phyloP scores from a whole-genome alignment of 106 monocot genomes.

The Cymbidium sinense region DNA sequence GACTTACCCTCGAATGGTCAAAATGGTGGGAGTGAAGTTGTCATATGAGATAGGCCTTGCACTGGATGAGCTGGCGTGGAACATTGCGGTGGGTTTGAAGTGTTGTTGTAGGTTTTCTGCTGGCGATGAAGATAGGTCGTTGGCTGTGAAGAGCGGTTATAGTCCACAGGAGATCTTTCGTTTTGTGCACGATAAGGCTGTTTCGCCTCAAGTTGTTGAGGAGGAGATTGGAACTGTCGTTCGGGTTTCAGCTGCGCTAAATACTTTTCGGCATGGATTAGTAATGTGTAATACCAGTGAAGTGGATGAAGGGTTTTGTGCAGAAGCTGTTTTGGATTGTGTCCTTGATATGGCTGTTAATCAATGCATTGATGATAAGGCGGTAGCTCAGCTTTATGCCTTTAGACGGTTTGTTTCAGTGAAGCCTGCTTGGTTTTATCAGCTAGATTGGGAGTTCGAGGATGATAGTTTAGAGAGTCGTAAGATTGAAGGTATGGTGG shows the following conservation, averaged over 20 bases:
- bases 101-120: slow-evolving; percentile 11
- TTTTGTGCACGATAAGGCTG: slow-evolving; percentile 19
- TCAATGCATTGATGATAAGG: slow-evolving; percentile 2
- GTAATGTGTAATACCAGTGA: slow-evolving; percentile 3
- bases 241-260: slow-evolving; percentile 16
- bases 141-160: slow-evolving; percentile 8
- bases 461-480: not conserved
- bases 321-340: slow-evolving; percentile 5
- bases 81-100: slow-evolving; percentile 8
- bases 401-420: slow-evolving; percentile 18
- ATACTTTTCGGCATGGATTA: slow-evolving; percentile 15
- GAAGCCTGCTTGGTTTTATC: slow-evolving; percentile 14
- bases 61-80: slow-evolving; percentile 16
- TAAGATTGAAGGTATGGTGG: slow-evolving; percentile 5
- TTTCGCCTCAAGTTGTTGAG: slow-evolving; percentile 3
- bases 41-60: not conserved
- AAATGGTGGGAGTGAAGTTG: not conserved
- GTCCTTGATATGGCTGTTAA: slow-evolving; percentile 12
- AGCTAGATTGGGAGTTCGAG: slow-evolving; percentile 2
- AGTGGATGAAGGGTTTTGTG: slow-evolving; percentile 9
- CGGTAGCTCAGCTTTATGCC: slow-evolving; percentile 1
- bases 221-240: slow-evolving; percentile 9
- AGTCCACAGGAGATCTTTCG: slow-evolving; percentile 18
- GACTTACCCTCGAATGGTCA: not conserved
- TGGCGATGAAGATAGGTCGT: not conserved